Evolutionary conservation across 2,329 filamentous ascomycete species (phyloP).

Genomic region (Penicillium rolfsii): DNA sequence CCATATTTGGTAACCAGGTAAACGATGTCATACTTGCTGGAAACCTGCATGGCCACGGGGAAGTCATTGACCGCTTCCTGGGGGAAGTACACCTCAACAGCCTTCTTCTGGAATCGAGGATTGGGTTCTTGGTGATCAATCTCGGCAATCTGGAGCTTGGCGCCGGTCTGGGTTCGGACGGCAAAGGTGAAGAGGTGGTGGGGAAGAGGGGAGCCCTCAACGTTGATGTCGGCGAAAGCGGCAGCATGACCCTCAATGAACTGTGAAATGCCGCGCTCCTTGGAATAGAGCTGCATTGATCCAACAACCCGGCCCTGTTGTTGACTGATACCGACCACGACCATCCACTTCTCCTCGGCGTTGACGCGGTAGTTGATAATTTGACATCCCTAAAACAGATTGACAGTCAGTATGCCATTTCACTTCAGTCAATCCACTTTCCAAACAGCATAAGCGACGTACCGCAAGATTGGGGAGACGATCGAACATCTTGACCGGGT

Average conservation of each 20-base stretch:
- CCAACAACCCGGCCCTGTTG: slow-evolving; percentile 92
- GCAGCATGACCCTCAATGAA: slow-evolving; percentile 97
- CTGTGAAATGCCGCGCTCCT: slow-evolving; percentile 94
- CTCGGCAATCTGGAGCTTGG: slow-evolving; percentile 96
- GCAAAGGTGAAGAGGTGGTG: slow-evolving; percentile 98
- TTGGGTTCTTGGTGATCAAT: slow-evolving; percentile 92
- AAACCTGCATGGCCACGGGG: slow-evolving; percentile 96
- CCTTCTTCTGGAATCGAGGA: slow-evolving; percentile 89
- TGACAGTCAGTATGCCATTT: slow-evolving; percentile 9
- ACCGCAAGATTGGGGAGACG: slow-evolving; percentile 87
- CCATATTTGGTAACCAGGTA: slow-evolving; percentile 99
- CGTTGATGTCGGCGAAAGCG: slow-evolving; percentile 83
- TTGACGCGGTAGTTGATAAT: slow-evolving; percentile 99
- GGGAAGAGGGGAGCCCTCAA: slow-evolving; percentile 86
- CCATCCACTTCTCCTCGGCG: slow-evolving; percentile 96
- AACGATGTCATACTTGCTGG: slow-evolving; percentile 92
- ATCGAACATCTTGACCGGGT: slow-evolving; percentile 90
- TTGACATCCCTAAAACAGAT: slow-evolving; percentile 74
- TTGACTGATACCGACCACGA: slow-evolving; percentile 92
- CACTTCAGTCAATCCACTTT: neutral
- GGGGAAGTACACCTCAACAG: slow-evolving; percentile 97
- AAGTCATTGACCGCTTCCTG: slow-evolving; percentile 95
- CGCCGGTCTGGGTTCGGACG: slow-evolving; percentile 83
- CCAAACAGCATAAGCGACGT: slow-evolving; percentile 44
- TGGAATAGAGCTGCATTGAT: slow-evolving; percentile 96